A percentile compares a stretch with the other conserved stretches of the same genome.
These are phyloP conservation scores for Fusarium hainanense DNA, from an alignment of 2,329 filamentous ascomycete genomes.

Conservation along the genomic window DNA sequence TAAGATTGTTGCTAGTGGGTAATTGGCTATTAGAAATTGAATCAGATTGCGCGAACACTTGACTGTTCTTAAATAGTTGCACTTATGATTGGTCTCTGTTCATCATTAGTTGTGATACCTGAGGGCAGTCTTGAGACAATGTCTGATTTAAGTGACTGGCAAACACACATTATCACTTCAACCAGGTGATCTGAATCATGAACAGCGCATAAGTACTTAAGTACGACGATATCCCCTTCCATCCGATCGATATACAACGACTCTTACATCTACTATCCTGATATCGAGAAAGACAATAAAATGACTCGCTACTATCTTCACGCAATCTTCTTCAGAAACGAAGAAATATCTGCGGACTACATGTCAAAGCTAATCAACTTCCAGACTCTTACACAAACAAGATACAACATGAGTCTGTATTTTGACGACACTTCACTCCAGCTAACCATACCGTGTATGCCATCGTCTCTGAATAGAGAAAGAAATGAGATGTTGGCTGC, in stretches of 20 bases:
- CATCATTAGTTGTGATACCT: background rate
- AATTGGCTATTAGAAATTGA: background rate
- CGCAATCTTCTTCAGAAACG: background rate
- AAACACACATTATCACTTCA: background rate
- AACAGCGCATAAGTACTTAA: background rate
- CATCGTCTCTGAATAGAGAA: background rate
- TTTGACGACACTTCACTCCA: background rate
- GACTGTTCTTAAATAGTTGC: background rate
- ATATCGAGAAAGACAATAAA: background rate
- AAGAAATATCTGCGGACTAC: background rate
- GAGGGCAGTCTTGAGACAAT: background rate
- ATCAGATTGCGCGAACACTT: background rate
- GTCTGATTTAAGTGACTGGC: background rate
- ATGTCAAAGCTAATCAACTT: background rate
- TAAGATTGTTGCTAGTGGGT: background rate
- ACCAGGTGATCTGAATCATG: background rate
- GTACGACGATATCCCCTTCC: background rate
- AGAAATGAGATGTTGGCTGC: background rate
- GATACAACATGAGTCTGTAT: background rate
- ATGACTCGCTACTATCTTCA: background rate
- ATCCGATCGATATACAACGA: background rate
- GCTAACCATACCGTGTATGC: background rate
- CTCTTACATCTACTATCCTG: background rate
- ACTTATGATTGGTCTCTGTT: background rate
- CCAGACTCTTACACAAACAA: background rate